These are phyloP conservation scores for Cnidoscolus chayamansa DNA, from an alignment of 441 rosid species.

Conservation along the genomic window DNA sequence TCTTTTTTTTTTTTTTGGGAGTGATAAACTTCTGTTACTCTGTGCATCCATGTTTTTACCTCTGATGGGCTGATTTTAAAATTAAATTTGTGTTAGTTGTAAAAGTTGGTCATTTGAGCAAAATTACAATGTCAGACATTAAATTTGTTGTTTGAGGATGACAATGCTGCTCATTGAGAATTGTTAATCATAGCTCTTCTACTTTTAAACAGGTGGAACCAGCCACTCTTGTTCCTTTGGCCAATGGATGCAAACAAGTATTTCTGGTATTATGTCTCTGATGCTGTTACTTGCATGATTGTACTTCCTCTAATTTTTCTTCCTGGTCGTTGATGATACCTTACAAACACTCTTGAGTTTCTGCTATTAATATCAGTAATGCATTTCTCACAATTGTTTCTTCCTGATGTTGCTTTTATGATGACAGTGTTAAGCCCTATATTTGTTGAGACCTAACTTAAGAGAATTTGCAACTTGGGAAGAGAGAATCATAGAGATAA, in stretches of 20 bases:
- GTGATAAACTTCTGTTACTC: not conserved
- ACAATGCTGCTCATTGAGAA: not conserved
- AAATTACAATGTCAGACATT: not conserved
- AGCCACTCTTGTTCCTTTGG: slow-evolving; percentile 89
- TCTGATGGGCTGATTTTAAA: not conserved
- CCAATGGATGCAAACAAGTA: slow-evolving; percentile 95
- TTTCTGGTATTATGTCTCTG: slow-evolving; percentile 75
- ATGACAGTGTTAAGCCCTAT: not conserved
- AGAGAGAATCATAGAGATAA: no score
- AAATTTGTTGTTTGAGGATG: not conserved
- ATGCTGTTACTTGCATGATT: not conserved
- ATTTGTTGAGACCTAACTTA: no score
- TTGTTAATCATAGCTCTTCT: not conserved
- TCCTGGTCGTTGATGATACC: not conserved
- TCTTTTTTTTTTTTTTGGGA: not conserved
- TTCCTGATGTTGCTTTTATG: not conserved
- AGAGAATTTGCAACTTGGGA: no score
- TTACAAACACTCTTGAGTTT: not conserved
- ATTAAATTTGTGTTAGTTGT: not conserved
- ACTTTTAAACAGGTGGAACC: slow-evolving; percentile 70
- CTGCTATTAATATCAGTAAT: slow-evolving; percentile 1
- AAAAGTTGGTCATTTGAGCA: not conserved
- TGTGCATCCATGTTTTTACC: not conserved
- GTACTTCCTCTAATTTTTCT: not conserved
- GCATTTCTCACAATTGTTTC: not conserved